Percentiles rank a stretch among this genome's conserved stretches.
Evolutionary conservation across 306 rosid species (phyloP).

Genomic region (Delonix regia): DNA sequence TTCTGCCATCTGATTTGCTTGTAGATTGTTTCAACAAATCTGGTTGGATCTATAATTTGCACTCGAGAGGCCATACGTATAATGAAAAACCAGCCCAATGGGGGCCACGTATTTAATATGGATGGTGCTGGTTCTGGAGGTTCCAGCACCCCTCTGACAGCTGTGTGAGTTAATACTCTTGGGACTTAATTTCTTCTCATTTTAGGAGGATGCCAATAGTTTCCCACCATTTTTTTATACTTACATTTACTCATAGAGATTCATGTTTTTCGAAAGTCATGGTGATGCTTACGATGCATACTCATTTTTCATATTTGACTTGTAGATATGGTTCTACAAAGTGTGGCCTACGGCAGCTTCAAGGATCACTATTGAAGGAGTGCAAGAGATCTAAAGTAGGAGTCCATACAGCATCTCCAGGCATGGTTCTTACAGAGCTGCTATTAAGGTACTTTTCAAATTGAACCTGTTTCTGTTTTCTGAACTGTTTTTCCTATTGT

Average conservation of each 20-base stretch:
- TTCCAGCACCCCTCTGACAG: conserved; percentile 95
- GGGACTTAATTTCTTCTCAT: conserved; percentile 24
- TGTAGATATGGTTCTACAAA: conserved; percentile 90
- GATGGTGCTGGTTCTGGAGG: conserved; percentile 99
- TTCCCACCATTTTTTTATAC: neutral
- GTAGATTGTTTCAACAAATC: conserved; percentile 93
- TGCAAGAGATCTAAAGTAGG: conserved; percentile 86
- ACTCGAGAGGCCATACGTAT: conserved; percentile 88
- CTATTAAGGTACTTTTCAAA: conserved; percentile 67
- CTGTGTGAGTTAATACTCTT: conserved; percentile 71
- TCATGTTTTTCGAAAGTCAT: conserved; percentile 4
- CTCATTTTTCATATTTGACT: conserved; percentile 12
- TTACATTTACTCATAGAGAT: conserved; percentile 13
- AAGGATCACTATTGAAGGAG: conserved; percentile 81
- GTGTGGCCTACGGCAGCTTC: conserved; percentile 94
- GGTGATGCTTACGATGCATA: conserved; percentile 30
- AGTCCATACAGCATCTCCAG: conserved; percentile 95
- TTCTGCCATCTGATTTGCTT: conserved; percentile 7
- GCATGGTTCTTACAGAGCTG: conserved; percentile 95
- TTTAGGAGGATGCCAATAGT: conserved; percentile 5
- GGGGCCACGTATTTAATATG: conserved; percentile 95
- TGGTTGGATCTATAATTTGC: conserved; percentile 89
- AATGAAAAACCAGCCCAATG: conserved; percentile 71
- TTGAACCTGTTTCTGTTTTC: conserved; percentile 18
- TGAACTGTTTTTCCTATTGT: conserved; percentile 2